Evolutionary conservation across 1,284 basidiomycete species (phyloP).

Genomic region (Psilocybe mexicana): DNA sequence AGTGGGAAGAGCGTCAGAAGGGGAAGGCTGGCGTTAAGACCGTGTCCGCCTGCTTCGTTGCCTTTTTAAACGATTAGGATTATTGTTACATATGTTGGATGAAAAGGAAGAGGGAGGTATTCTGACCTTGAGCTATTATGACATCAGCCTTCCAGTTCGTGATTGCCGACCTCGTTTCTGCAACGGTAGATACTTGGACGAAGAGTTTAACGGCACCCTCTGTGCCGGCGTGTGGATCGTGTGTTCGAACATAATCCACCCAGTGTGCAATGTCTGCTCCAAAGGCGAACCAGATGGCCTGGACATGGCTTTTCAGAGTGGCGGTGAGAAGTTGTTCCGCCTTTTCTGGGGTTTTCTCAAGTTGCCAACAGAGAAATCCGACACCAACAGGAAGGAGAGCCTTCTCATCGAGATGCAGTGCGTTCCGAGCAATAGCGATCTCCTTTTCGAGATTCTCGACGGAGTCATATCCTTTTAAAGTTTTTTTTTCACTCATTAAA

Average conservation of each 20-base stretch:
- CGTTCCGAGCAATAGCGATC: slow-evolving; percentile 46
- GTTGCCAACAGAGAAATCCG: slow-evolving; percentile 71
- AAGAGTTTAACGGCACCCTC: slow-evolving; percentile 56
- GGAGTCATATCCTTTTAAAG: slow-evolving; percentile 43
- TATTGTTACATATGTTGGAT: background rate
- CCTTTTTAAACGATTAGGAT: slow-evolving; percentile 42
- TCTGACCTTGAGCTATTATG: slow-evolving; percentile 72
- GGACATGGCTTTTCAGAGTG: slow-evolving; percentile 56
- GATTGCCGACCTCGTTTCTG: slow-evolving; percentile 56
- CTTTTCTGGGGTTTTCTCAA: slow-evolving; percentile 46
- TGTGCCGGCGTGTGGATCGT: slow-evolving; percentile 42
- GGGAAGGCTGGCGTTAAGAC: slow-evolving; percentile 53
- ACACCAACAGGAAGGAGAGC: slow-evolving; percentile 62
- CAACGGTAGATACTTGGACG: slow-evolving; percentile 57
- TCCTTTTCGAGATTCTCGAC: slow-evolving; percentile 47
- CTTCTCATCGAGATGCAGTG: slow-evolving; percentile 33
- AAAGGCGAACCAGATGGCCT: slow-evolving; percentile 74
- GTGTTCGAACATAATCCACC: slow-evolving; percentile 57
- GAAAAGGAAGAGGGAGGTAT: slow-evolving; percentile 4
- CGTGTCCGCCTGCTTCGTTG: slow-evolving; percentile 77
- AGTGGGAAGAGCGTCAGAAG: slow-evolving; percentile 60
- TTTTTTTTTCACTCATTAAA: background rate
- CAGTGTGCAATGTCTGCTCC: slow-evolving; percentile 59
- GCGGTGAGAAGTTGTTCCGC: slow-evolving; percentile 45
- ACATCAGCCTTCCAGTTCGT: slow-evolving; percentile 68